phyloP scores from a whole-genome alignment of 2,329 filamentous ascomycete species.

The Colletotrichum sp. region DNA sequence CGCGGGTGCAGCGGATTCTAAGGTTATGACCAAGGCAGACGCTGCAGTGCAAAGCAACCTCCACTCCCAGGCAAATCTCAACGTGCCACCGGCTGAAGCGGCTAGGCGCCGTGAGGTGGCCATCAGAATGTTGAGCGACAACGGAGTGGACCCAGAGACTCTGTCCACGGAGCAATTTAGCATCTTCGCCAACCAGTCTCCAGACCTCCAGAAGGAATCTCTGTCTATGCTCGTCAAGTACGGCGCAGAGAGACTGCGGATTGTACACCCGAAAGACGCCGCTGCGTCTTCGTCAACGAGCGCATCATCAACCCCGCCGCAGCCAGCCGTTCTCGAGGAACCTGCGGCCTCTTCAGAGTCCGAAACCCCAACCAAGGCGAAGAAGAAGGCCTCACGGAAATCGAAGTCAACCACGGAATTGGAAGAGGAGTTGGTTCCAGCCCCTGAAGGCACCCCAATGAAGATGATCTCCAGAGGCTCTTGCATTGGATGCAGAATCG shows the following conservation, averaged over 20 bases:
- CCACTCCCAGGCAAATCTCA: slow-evolving; percentile 16
- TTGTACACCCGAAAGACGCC: slow-evolving; percentile 55
- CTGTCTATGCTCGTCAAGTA: slow-evolving; percentile 62
- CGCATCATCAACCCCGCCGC: slow-evolving; percentile 27
- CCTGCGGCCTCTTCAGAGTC: slow-evolving; percentile 17
- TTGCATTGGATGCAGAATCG: slow-evolving; percentile 40
- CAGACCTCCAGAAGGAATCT: slow-evolving; percentile 58
- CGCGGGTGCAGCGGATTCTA: neutral
- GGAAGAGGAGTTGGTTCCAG: neutral
- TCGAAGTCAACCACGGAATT: neutral
- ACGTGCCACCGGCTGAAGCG: slow-evolving; percentile 49
- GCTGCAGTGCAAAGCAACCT: slow-evolving; percentile 22
- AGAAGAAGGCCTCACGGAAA: slow-evolving; percentile 17
- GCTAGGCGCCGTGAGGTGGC: slow-evolving; percentile 55
- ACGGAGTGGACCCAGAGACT: slow-evolving; percentile 56
- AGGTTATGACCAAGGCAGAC: slow-evolving; percentile 5
- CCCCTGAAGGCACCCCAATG: neutral
- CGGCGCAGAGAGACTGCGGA: slow-evolving; percentile 61
- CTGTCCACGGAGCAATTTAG: slow-evolving; percentile 61
- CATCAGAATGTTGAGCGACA: slow-evolving; percentile 48
- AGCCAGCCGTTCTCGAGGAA: slow-evolving; percentile 5
- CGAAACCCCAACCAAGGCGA: slow-evolving; percentile 7
- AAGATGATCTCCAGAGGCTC: slow-evolving; percentile 32
- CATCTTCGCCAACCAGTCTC: slow-evolving; percentile 65
- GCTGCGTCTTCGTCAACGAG: slow-evolving; percentile 29